phyloP scores from a whole-genome alignment of 2,329 filamentous ascomycete species.

The Fusarium vanettenii region DNA sequence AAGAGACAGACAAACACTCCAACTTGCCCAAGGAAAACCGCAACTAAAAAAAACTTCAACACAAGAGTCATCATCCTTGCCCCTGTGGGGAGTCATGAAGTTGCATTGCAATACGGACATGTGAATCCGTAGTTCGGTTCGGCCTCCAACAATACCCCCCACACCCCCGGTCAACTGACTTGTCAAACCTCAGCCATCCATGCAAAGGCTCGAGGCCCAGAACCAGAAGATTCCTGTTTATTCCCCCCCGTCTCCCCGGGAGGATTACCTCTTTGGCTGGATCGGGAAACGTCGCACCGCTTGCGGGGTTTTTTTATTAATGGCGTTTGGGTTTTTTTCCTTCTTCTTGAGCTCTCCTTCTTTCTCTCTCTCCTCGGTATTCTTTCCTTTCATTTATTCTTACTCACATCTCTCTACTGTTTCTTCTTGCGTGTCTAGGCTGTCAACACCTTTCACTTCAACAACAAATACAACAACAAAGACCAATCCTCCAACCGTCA shows the following conservation, averaged over 20 bases:
- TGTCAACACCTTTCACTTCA: background rate
- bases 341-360: background rate
- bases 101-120: slow-evolving; percentile 18
- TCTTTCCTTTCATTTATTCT: slow-evolving; percentile 1
- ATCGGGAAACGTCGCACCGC: slow-evolving; percentile 31
- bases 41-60: background rate
- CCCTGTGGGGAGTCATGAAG: slow-evolving; percentile 30
- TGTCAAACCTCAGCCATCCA: slow-evolving; percentile 29
- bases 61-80: slow-evolving; percentile 19
- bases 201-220: slow-evolving; percentile 16
- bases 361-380: slow-evolving; percentile 13
- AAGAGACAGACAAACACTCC: background rate
- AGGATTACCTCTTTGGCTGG: slow-evolving; percentile 33
- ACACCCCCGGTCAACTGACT: slow-evolving; percentile 32
- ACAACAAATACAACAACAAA: background rate
- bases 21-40: background rate
- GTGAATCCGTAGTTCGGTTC: slow-evolving; percentile 31
- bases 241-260: slow-evolving; percentile 16
- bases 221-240: slow-evolving; percentile 31
- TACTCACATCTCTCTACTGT: slow-evolving; percentile 1
- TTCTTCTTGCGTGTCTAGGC: slow-evolving; percentile 17
- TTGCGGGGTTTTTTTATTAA: slow-evolving; percentile 21
- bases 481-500: slow-evolving; percentile 12
- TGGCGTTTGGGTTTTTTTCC: slow-evolving; percentile 16
- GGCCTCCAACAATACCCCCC: background rate